Conservation (phyloP, 148 eudicot species). For the Cornus florida region DNA sequence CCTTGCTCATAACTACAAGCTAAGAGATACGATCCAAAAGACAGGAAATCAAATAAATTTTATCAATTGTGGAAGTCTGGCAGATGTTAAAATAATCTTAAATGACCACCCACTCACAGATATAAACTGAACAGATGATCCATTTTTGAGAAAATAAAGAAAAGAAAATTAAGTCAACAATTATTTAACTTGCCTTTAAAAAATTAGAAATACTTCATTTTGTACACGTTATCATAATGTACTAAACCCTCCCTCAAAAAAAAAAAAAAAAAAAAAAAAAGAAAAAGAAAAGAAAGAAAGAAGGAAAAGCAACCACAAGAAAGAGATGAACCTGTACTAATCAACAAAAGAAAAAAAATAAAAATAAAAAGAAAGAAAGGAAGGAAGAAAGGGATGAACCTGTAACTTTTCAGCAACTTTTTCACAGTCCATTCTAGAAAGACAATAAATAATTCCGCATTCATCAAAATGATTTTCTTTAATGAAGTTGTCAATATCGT, state of each 20-base stretch:
- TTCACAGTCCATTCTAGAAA: slow-evolving; percentile 97
- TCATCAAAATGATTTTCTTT: slow-evolving; percentile 78
- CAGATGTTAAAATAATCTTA: background rate
- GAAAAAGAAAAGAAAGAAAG: too few relatives aligned
- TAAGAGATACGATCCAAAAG: background rate
- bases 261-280: too few relatives aligned
- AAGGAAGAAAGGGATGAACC: slow-evolving; percentile 41
- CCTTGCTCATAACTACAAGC: background rate
- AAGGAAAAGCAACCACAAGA: background rate
- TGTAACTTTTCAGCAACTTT: slow-evolving; percentile 90
- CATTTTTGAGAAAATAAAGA: background rate
- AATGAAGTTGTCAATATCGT: slow-evolving; percentile 82
- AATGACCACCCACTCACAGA: background rate
- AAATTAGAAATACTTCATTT: background rate
- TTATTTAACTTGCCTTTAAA: background rate
- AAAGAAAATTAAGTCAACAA: background rate
- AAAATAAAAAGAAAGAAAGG: too few relatives aligned
- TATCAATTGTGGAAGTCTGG: background rate
- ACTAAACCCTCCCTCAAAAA: background rate
- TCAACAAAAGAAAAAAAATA: too few relatives aligned
- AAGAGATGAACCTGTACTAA: slow-evolving; percentile 53
- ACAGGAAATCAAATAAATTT: background rate
- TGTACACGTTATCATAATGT: background rate
- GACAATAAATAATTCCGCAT: slow-evolving; percentile 95
- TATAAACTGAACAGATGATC: slow-evolving; percentile 1